Evolutionary conservation across 78 protist species (phyloP).

Genomic region (Creolimax fragrantissima): DNA sequence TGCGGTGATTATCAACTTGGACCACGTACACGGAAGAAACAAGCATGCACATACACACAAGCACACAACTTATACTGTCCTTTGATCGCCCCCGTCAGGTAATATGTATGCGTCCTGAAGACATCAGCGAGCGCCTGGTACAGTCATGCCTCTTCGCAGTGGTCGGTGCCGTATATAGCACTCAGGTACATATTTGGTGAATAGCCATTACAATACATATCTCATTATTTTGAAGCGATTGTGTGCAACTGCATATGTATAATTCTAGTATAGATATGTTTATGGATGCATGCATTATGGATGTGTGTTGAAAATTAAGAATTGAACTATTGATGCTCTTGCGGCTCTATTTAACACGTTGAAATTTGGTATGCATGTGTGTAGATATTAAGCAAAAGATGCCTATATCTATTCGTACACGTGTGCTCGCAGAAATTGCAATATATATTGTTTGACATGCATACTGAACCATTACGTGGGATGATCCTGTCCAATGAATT

Average conservation of each 20-base stretch:
- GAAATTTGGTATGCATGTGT: not conserved
- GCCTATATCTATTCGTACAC: no score
- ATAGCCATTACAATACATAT: not conserved
- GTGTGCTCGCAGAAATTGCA: not conserved
- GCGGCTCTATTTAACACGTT: not conserved
- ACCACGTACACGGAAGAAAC: no score
- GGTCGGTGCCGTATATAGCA: not conserved
- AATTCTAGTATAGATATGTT: not conserved
- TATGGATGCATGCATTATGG: not conserved
- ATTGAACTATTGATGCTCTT: not conserved
- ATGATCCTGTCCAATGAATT: not conserved
- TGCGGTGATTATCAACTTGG: no score
- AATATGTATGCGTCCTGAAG: no score
- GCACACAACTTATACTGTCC: no score
- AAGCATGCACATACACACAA: no score
- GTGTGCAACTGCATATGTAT: no score
- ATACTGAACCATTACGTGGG: not conserved
- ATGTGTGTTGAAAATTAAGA: not conserved
- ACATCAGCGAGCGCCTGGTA: not conserved
- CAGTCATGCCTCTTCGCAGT: not conserved
- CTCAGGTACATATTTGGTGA: not conserved
- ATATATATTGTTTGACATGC: not conserved
- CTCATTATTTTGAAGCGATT: not conserved
- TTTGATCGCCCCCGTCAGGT: no score
- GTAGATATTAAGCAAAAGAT: no score